These are phyloP conservation scores for Skeletonema potamos DNA, from an alignment of 108 stramenopile genomes.

Conservation along the genomic window DNA sequence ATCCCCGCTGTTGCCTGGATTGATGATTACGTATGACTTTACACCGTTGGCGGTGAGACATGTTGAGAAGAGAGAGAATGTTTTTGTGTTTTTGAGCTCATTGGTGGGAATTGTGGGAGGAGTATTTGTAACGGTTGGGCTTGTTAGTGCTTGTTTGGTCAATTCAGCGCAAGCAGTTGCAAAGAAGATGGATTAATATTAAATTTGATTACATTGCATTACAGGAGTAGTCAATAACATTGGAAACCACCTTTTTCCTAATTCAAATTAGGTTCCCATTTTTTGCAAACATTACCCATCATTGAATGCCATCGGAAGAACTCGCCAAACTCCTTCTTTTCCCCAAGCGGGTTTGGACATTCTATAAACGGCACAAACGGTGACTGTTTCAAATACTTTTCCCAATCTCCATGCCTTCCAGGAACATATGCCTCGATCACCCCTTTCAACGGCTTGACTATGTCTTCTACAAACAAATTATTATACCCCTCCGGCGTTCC, in stretches of 20 bases:
- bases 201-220: neutral
- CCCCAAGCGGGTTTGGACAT: neutral
- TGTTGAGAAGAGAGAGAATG: constrained; percentile 65
- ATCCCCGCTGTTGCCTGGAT: constrained; percentile 63
- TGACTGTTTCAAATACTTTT: neutral
- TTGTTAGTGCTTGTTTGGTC: constrained; percentile 72
- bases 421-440: constrained; percentile 3
- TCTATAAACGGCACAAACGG: neutral
- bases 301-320: neutral
- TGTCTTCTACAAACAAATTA: neutral
- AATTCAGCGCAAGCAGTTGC: constrained; percentile 76
- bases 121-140: constrained; percentile 83
- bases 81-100: constrained; percentile 76
- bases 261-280: neutral
- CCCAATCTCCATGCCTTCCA: neutral
- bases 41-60: constrained; percentile 80
- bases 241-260: neutral
- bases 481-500: constrained; percentile 3
- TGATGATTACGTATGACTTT: constrained; percentile 75
- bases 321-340: neutral
- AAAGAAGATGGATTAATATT: constrained; percentile 77
- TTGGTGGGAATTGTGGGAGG: constrained; percentile 84
- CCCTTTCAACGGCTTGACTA: neutral
- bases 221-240: neutral
- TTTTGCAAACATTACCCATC: neutral